phyloP scores from a whole-genome alignment of 1,139 yeast genomes.

The Sugiyamaella novakii region DNA sequence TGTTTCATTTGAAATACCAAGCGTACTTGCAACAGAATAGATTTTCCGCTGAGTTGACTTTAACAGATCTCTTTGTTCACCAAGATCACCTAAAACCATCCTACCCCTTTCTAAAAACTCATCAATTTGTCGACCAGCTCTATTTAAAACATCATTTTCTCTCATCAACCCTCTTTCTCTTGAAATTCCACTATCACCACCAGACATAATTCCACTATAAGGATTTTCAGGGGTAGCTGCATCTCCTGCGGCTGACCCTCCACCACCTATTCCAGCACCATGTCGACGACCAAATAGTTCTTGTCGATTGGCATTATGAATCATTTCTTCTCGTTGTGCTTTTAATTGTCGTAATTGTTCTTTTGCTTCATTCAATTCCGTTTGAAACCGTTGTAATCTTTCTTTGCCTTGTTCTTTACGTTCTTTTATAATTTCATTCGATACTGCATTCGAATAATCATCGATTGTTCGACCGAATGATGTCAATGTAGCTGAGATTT shows the following conservation, averaged over 20 bases:
- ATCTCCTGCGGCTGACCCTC: conserved; percentile 12
- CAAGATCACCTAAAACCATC: conserved; percentile 79
- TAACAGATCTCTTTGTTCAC: conserved; percentile 78
- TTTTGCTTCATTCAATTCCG: conserved; percentile 59
- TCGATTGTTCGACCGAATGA: conserved; percentile 73
- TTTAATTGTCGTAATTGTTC: conserved; percentile 65
- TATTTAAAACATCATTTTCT: conserved; percentile 64
- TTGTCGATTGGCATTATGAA: conserved; percentile 53
- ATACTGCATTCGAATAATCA: conserved; percentile 69
- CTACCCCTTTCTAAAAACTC: conserved; percentile 89
- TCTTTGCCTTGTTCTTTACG: conserved; percentile 63
- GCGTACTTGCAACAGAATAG: conserved; percentile 69
- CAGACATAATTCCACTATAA: conserved; percentile 44
- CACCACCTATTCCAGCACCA: conserved; percentile 21
- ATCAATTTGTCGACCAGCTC: conserved; percentile 82
- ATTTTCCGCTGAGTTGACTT: conserved; percentile 64
- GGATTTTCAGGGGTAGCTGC: conserved; percentile 60
- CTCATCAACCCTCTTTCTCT: conserved; percentile 66
- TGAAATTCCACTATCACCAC: conserved; percentile 29
- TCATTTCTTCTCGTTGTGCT: conserved; percentile 60
- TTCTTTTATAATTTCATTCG: conserved; percentile 60
- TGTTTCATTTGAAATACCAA: conserved; percentile 87
- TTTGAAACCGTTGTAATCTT: conserved; percentile 61
- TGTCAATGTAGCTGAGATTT: conserved; percentile 79
- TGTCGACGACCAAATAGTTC: conserved; percentile 63